Conservation (phyloP, 805 yeast genomes). For the Ogataea paraovalis region DNA sequence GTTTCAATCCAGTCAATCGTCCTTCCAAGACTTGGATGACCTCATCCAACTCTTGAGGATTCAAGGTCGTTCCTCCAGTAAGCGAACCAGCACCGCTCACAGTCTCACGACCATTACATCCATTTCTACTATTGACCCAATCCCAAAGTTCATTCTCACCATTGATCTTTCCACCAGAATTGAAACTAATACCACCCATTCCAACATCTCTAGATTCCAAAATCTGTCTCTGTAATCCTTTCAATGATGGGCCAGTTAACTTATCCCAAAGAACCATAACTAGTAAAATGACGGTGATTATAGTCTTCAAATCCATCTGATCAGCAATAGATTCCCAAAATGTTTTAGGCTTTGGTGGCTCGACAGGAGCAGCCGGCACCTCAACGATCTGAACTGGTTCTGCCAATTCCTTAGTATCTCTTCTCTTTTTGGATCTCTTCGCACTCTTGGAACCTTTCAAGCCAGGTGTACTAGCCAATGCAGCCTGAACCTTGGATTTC, state of each 20-base stretch:
- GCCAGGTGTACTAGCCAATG: slow-evolving; percentile 7
- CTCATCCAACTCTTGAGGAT: slow-evolving; percentile 42
- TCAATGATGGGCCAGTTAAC: slow-evolving; percentile 7
- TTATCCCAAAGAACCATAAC: slow-evolving; percentile 19
- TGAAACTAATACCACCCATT: neutral
- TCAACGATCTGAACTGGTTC: slow-evolving; percentile 8
- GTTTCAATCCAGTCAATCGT: slow-evolving; percentile 35
- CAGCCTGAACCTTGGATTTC: slow-evolving; percentile 31
- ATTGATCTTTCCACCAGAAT: slow-evolving; percentile 32
- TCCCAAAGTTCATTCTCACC: slow-evolving; percentile 67
- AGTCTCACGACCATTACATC: slow-evolving; percentile 4
- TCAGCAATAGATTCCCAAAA: slow-evolving; percentile 13
- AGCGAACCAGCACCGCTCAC: neutral
- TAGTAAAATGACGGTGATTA: slow-evolving; percentile 17
- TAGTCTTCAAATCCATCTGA: slow-evolving; percentile 22
- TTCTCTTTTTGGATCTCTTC: slow-evolving; percentile 5
- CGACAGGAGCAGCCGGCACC: neutral
- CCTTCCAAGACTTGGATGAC: slow-evolving; percentile 41
- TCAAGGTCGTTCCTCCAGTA: slow-evolving; percentile 1
- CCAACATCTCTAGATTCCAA: neutral
- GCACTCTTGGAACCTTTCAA: slow-evolving; percentile 7
- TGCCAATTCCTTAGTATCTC: neutral
- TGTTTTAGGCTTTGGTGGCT: slow-evolving; percentile 6
- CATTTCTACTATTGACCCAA: slow-evolving; percentile 52
- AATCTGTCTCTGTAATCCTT: slow-evolving; percentile 8